Evolutionary conservation across 352 stramenopile genomes (phyloP), one percentile per base, ranked within the genome.

Genomic region (Phytophthora sp.): DNA sequence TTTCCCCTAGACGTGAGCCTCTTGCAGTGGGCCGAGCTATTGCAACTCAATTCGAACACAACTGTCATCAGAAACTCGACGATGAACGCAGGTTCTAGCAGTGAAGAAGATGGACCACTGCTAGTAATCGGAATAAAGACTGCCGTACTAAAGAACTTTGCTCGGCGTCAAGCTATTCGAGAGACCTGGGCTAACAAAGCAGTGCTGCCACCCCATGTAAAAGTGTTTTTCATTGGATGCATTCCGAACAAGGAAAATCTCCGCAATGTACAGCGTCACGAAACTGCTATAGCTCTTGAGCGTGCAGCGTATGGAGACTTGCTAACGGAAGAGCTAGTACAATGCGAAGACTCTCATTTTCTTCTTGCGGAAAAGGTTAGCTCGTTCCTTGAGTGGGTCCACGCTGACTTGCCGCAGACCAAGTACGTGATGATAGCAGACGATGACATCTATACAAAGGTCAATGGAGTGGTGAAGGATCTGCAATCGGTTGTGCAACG

Each of bases 351-450:
- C 57, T 59, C 53, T 17, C 84, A 87, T 51, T 24, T 39, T 4
- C 39, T 71, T 1, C 57, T 89, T 18, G 61, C 82, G 1, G 66
- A 80, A 18, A 88, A 91, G 42, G 69, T 81, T 11, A 80, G 74
- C 24, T 54, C 63, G n/a, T 89, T 89, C 27, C 55, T 83, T 50
- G 35, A 69, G 26, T 82, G 66, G 45, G 57, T 57, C 1, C 23
- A n/a, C 6, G 18, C 10, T 4, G 28, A 51, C 15, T 38, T 51
- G 2, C 35, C 54, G 11, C 11, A 23, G 4, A 44, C 63, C 7
- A 31, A 58, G 45, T 84, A 76, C 24, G 51, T 84, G 17, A 78
- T 86, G 69, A 72, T 87, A 23, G 49, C 62, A 21, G 77, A 87
- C 46, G 77, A 87, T 42, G 76, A 86, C 32, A 50, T 87, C 8